Evolutionary conservation across 345 rosid genomes (phyloP).

Genomic region (Brassica incana): DNA sequence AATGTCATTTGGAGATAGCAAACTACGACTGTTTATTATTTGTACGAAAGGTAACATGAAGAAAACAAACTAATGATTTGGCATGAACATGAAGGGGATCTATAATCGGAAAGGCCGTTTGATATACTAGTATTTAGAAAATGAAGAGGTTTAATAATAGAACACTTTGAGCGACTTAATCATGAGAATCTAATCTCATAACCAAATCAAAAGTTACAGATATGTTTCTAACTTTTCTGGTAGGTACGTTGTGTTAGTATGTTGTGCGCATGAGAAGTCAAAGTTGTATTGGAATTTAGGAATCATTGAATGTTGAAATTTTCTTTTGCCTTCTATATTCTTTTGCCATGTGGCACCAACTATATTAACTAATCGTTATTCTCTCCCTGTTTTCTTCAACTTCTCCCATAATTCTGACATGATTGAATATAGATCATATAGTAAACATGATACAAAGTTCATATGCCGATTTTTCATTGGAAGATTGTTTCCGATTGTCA

Average conservation of each 20-base stretch:
- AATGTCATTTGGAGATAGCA: background rate
- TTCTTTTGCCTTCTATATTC: constrained; percentile 25
- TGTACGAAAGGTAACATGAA: constrained; percentile 24
- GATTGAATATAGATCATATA: constrained; percentile 2
- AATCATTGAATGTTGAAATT: constrained; percentile 29
- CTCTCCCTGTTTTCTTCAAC: background rate
- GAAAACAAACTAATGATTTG: constrained; percentile 1
- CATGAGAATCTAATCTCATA: constrained; percentile 30
- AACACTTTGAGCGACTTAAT: constrained; percentile 21
- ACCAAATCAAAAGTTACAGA: constrained; percentile 17
- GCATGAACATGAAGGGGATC: constrained; percentile 7
- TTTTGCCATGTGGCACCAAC: constrained; percentile 36
- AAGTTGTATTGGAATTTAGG: constrained; percentile 28
- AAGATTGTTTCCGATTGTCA: background rate
- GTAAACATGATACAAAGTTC: background rate
- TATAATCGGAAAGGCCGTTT: background rate
- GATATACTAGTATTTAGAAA: constrained; percentile 21
- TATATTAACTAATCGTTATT: constrained; percentile 28
- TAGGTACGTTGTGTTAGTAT: constrained; percentile 13
- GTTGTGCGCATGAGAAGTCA: constrained; percentile 26
- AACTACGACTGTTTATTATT: constrained; percentile 12
- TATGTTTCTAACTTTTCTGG: background rate
- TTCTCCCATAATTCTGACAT: background rate
- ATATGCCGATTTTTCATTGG: background rate
- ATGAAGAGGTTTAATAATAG: constrained; percentile 1